phyloP scores from a whole-genome alignment of 768 basidiomycete genomes.

The Pulveroboletus frians region DNA sequence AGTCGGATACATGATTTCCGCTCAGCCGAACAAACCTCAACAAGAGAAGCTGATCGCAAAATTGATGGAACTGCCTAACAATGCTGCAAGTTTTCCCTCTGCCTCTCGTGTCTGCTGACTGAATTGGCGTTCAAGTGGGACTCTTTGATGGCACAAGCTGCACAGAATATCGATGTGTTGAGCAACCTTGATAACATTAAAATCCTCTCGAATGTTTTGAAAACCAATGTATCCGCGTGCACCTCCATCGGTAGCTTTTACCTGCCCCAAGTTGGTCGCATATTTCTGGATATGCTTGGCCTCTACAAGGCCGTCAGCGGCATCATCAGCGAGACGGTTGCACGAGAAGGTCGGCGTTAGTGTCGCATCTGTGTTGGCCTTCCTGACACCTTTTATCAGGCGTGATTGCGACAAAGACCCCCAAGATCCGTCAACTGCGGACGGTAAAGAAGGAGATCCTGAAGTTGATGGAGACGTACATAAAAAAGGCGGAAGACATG shows the following conservation, averaged over 20 bases:
- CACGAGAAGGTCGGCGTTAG: conserved; percentile 61
- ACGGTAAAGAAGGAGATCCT: conserved; percentile 99
- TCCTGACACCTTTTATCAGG: conserved; percentile 42
- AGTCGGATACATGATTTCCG: conserved; percentile 98
- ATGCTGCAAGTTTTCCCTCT: conserved; percentile 60
- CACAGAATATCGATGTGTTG: conserved; percentile 87
- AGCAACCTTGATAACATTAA: conserved; percentile 92
- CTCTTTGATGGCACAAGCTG: conserved; percentile 92
- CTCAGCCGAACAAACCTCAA: conserved; percentile 95
- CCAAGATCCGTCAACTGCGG: conserved; percentile 87
- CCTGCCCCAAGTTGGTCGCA: conserved; percentile 90
- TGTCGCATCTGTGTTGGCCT: neutral
- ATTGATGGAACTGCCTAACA: conserved; percentile 96
- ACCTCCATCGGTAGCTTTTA: conserved; percentile 97
- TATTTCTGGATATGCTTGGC: conserved; percentile 97
- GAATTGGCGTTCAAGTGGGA: conserved; percentile 70
- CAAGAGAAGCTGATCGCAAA: conserved; percentile 94
- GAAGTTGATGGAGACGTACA: conserved; percentile 95
- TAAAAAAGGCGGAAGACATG: conserved; percentile 94
- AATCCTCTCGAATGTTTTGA: conserved; percentile 92
- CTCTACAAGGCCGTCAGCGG: conserved; percentile 96
- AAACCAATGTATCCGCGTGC: conserved; percentile 97
- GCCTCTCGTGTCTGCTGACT: neutral
- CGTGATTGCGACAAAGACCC: conserved; percentile 89
- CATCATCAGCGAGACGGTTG: conserved; percentile 91